Conservation (phyloP, 2,329 filamentous ascomycete species). For the Fusarium coicis region DNA sequence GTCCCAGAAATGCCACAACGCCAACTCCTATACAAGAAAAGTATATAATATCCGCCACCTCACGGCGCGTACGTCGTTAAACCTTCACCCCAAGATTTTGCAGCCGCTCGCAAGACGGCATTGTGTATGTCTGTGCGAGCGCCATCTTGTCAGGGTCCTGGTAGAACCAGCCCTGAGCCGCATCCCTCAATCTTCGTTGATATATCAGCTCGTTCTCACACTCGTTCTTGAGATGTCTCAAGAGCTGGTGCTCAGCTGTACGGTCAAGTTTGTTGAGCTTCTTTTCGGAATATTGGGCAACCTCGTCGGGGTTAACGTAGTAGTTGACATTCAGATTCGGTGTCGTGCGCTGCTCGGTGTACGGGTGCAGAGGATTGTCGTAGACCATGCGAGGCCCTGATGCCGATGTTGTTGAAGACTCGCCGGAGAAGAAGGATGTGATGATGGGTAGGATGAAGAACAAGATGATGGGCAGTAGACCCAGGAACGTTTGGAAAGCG, state of each 20-base stretch:
- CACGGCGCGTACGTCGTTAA: constrained; percentile 24
- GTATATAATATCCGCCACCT: constrained; percentile 17
- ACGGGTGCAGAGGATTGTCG: constrained; percentile 74
- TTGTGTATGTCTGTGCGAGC: constrained; percentile 66
- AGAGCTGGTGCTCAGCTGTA: constrained; percentile 77
- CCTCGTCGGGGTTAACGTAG: constrained; percentile 83
- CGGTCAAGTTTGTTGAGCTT: constrained; percentile 82
- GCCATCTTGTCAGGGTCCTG: constrained; percentile 83
- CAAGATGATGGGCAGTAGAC: constrained; percentile 87
- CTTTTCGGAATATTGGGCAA: constrained; percentile 73
- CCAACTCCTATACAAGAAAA: constrained; percentile 45
- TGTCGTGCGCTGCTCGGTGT: constrained; percentile 79
- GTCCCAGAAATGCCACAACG: constrained; percentile 45
- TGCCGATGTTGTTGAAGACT: constrained; percentile 54
- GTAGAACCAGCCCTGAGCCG: constrained; percentile 89
- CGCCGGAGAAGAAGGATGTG: constrained; percentile 78
- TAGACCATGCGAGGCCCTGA: constrained; percentile 76
- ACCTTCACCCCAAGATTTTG: constrained; percentile 52
- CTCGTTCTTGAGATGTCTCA: constrained; percentile 72
- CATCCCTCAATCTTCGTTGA: constrained; percentile 75
- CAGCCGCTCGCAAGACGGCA: constrained; percentile 65
- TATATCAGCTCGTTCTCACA: constrained; percentile 79
- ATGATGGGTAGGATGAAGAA: constrained; percentile 89
- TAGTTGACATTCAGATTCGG: constrained; percentile 80
- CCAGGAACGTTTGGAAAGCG: constrained; percentile 70